Evolutionary conservation across 768 basidiomycete genomes (phyloP).

Genomic region (Dioszegia hungarica): DNA sequence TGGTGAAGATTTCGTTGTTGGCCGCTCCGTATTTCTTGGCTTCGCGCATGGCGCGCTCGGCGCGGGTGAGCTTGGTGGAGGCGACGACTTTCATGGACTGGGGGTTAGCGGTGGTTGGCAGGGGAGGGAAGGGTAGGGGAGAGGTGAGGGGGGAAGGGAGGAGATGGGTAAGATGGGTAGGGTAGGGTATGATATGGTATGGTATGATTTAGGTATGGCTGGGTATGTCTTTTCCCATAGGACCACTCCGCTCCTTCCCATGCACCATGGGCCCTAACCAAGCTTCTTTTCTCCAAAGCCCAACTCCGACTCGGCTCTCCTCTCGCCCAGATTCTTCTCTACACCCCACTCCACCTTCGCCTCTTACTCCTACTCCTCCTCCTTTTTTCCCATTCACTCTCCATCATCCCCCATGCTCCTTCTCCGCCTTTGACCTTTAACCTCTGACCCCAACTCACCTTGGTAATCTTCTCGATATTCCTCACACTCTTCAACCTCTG

Average conservation of each 20-base stretch:
- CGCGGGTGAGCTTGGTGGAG: conserved; percentile 91
- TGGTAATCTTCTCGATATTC: conserved; percentile 99
- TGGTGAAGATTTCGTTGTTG: conserved; percentile 85
- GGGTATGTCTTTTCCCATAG: no score
- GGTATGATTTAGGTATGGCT: no score
- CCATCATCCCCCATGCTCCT: neutral
- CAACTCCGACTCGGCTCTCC: no score
- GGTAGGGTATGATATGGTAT: neutral
- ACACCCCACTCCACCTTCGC: no score
- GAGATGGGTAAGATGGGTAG: neutral
- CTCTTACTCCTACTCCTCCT: no score
- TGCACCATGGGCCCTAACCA: no score
- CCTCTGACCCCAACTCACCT: conserved; percentile 62
- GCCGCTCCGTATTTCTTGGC: conserved; percentile 91
- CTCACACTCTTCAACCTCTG: conserved; percentile 76
- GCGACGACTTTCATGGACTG: conserved; percentile 99
- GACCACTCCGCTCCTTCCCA: no score
- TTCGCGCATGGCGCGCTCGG: conserved; percentile 82
- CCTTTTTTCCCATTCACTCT: no score
- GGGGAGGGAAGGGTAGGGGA: neutral
- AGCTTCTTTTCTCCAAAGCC: no score
- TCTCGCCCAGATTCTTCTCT: no score
- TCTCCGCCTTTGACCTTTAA: no score
- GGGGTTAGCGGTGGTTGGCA: neutral
- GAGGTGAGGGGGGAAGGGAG: neutral